Percentiles rank a stretch among this genome's conserved stretches.
These are phyloP conservation scores for Apiotrichum siamense DNA, from an alignment of 1,284 basidiomycete species.

Conservation along the genomic window DNA sequence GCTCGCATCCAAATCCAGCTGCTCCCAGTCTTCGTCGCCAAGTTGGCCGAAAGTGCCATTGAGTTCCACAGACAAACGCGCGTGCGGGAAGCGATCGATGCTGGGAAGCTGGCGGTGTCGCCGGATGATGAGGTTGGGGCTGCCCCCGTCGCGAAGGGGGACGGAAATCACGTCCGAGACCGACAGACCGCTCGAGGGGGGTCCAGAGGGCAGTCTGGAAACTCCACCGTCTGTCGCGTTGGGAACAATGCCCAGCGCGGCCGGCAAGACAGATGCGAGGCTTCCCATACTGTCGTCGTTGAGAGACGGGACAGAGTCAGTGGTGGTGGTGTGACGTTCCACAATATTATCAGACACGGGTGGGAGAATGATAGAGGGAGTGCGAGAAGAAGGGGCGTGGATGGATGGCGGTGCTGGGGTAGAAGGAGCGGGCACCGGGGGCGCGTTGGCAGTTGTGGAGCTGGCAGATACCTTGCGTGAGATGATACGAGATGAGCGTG, in stretches of 20 bases:
- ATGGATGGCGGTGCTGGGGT: not conserved
- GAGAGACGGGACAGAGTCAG: constrained; percentile 26
- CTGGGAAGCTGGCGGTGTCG: constrained; percentile 16
- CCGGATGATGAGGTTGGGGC: constrained; percentile 16
- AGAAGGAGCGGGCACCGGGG: not conserved
- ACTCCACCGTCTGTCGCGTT: not conserved
- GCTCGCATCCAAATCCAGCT: constrained; percentile 7
- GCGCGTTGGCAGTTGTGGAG: not conserved
- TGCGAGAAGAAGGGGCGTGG: not conserved
- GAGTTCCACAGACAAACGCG: constrained; percentile 35
- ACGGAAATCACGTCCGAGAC: constrained; percentile 20
- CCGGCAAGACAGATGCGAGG: constrained; percentile 16
- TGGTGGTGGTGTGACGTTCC: constrained; percentile 21
- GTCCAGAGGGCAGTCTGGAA: constrained; percentile 2
- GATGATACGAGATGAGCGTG: not conserved
- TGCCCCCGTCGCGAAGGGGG: constrained; percentile 4
- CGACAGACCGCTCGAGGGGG: constrained; percentile 12
- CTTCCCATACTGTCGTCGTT: constrained; percentile 31
- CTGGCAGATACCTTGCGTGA: not conserved
- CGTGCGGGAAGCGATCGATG: constrained; percentile 14
- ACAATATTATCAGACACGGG: constrained; percentile 21
- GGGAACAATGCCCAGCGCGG: constrained; percentile 18
- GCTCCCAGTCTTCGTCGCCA: constrained; percentile 28
- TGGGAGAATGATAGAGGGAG: constrained; percentile 25
- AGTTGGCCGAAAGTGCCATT: constrained; percentile 31